Percentiles rank a stretch among this genome's conserved stretches.
Evolutionary conservation across 345 rosid genomes (phyloP).

Genomic region (Hibiscus trionum): DNA sequence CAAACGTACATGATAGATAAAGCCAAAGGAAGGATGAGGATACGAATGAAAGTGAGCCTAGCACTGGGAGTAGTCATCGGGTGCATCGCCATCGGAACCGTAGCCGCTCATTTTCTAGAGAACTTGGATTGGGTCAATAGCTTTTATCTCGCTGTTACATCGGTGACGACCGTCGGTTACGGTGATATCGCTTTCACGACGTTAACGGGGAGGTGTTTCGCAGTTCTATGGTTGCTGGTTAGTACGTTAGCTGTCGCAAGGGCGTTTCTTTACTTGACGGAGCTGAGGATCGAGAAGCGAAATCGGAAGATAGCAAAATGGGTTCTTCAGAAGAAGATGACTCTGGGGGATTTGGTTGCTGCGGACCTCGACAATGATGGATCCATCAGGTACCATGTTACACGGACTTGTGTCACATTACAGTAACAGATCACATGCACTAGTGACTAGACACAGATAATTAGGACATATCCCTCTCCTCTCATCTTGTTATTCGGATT

Average conservation of each 20-base stretch:
- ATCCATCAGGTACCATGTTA: constrained; percentile 47
- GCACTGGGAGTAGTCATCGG: constrained; percentile 40
- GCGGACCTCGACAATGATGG: constrained; percentile 68
- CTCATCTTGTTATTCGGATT: too few species aligned
- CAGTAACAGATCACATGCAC: background rate
- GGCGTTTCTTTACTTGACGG: constrained; percentile 50
- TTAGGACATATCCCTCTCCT: too few species aligned
- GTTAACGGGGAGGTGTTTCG: constrained; percentile 46
- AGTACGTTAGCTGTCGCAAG: constrained; percentile 63
- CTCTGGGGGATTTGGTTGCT: constrained; percentile 58
- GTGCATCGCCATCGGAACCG: constrained; percentile 45
- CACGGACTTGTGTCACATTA: background rate
- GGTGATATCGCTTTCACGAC: constrained; percentile 54
- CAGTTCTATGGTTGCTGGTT: constrained; percentile 47
- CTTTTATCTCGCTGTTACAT: constrained; percentile 52
- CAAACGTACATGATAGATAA: constrained; percentile 45
- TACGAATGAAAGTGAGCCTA: constrained; percentile 44
- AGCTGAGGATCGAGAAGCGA: constrained; percentile 52
- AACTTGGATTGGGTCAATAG: constrained; percentile 53
- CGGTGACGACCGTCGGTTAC: constrained; percentile 64
- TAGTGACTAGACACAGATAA: too few species aligned
- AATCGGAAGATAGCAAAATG: constrained; percentile 46
- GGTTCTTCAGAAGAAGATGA: constrained; percentile 61
- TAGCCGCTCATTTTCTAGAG: constrained; percentile 38
- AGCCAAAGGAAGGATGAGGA: constrained; percentile 62